phyloP scores from a whole-genome alignment of 805 yeast species.

The Ogataea chonburiensis region DNA sequence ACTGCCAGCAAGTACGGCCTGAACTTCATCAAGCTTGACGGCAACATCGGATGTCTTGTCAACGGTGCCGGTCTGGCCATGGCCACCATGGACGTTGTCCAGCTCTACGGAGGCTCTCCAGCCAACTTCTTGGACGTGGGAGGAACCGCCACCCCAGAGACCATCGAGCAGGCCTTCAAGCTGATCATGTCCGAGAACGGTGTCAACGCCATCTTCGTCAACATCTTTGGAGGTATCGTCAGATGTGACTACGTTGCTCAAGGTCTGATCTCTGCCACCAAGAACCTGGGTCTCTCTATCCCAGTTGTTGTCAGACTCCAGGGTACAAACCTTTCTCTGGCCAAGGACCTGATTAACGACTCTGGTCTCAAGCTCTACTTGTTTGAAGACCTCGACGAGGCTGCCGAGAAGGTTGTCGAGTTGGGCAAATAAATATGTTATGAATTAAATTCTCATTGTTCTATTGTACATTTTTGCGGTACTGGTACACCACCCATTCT shows the following conservation, averaged over 20 bases:
- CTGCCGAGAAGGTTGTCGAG: constrained; percentile 92
- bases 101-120: constrained; percentile 97
- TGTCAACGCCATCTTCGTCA: constrained; percentile 94
- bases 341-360: constrained; percentile 78
- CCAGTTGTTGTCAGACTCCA: constrained; percentile 98
- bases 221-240: constrained; percentile 99
- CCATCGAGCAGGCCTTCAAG: constrained; percentile 95
- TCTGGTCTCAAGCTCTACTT: constrained; percentile 93
- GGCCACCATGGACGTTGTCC: constrained; percentile 99
- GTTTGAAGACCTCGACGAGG: constrained; percentile 90
- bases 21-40: constrained; percentile 96
- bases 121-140: constrained; percentile 99
- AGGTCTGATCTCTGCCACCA: constrained; percentile 94
- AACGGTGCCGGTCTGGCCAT: constrained; percentile 99
- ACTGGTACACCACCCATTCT: constrained; percentile 39
- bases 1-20: constrained; percentile 86
- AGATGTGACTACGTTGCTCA: constrained; percentile 98
- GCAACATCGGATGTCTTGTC: constrained; percentile 97
- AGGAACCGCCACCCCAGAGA: constrained; percentile 99
- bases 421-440: constrained; percentile 37
- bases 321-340: constrained; percentile 93
- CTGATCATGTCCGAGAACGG: constrained; percentile 85
- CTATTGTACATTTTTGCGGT: constrained; percentile 40
- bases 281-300: constrained; percentile 82
- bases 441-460: constrained; percentile 19